Conservation (phyloP, 805 yeast genomes). For the Nakazawaea wickerhamii region DNA sequence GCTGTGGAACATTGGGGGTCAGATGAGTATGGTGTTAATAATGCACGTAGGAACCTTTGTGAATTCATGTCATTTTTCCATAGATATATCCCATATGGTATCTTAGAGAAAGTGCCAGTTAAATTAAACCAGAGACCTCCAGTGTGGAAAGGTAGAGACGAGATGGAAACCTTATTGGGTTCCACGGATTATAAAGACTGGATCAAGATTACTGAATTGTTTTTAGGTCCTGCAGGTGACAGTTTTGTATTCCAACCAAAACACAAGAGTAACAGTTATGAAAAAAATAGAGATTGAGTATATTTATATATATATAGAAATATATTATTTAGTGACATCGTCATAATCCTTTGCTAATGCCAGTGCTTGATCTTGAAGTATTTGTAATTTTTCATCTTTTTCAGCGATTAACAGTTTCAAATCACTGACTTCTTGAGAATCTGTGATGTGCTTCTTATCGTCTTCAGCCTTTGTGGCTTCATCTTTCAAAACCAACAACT, state of each 20-base stretch:
- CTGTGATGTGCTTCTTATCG: constrained; percentile 17
- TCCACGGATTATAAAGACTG: constrained; percentile 85
- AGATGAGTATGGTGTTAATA: constrained; percentile 88
- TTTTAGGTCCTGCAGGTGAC: constrained; percentile 79
- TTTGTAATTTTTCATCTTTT: constrained; percentile 60
- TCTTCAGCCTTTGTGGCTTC: constrained; percentile 36
- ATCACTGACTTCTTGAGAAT: constrained; percentile 34
- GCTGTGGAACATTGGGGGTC: constrained; percentile 98
- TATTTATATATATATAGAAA: background rate
- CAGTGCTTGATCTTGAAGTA: constrained; percentile 68
- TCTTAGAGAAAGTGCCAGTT: constrained; percentile 83
- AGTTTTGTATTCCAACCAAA: constrained; percentile 81
- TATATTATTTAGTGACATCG: constrained; percentile 9
- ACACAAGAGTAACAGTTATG: constrained; percentile 87
- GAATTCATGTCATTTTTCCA: constrained; percentile 93
- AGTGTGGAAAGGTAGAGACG: constrained; percentile 87
- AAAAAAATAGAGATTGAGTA: constrained; percentile 16
- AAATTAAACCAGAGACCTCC: constrained; percentile 92
- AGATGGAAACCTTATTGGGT: constrained; percentile 84
- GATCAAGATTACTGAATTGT: constrained; percentile 94
- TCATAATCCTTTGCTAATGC: constrained; percentile 63
- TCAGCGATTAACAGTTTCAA: constrained; percentile 47
- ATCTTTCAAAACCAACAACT: constrained; percentile 61
- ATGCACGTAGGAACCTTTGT: constrained; percentile 85
- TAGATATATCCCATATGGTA: constrained; percentile 90